Conservation (phyloP, 768 basidiomycete genomes). For the Rhodosporidiobolus sp. region DNA sequence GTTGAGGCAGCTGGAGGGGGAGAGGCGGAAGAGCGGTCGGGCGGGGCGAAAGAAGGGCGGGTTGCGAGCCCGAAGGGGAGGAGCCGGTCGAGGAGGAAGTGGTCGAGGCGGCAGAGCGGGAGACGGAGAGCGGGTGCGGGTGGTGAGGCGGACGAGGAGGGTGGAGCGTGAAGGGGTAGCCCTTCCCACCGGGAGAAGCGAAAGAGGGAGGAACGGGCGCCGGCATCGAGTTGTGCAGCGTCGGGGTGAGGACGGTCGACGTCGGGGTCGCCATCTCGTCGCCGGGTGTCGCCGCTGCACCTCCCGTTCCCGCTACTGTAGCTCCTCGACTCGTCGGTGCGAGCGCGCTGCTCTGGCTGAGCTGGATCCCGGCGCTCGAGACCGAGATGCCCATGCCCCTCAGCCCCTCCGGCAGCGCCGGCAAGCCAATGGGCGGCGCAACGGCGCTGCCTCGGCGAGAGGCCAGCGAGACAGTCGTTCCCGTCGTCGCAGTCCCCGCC, state of each 20-base stretch:
- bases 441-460: neutral
- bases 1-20: neutral
- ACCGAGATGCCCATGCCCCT: conserved; percentile 27
- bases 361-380: conserved; percentile 23
- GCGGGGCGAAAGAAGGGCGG: conserved; percentile 18
- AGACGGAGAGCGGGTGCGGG: neutral
- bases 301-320: neutral
- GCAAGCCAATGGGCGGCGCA: neutral
- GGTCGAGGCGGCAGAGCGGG: conserved; percentile 4
- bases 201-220: neutral
- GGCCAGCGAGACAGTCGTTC: neutral
- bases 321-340: neutral
- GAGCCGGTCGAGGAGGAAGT: neutral
- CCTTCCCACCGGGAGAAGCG: neutral
- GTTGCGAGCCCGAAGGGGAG: neutral
- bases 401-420: neutral
- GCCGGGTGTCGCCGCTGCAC: neutral
- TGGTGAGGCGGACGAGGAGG: neutral
- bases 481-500: conserved; percentile 2
- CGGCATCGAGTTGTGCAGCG: neutral
- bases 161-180: neutral
- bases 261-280: conserved; percentile 5
- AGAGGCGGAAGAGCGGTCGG: conserved; percentile 29
- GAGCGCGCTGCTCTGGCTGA: conserved; percentile 8
- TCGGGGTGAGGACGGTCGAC: neutral